Evolutionary conservation across 345 rosid genomes (phyloP).

Genomic region (Linum tenue): DNA sequence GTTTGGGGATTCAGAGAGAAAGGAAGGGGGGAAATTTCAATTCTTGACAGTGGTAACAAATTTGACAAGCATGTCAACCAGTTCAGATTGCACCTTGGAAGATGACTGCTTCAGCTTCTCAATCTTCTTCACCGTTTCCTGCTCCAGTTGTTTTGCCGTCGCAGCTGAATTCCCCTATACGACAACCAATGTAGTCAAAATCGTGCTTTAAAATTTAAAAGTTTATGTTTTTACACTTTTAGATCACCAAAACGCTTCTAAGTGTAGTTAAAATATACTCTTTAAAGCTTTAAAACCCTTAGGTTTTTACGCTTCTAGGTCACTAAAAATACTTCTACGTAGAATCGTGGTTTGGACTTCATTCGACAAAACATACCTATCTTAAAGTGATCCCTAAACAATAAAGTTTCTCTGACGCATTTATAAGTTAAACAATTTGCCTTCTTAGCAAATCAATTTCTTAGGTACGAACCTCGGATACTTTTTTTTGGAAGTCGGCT

Average conservation of each 20-base stretch:
- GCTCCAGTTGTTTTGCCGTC: background rate
- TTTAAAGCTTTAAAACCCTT: too few species aligned
- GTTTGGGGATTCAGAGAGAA: background rate
- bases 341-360: too few species aligned
- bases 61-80: slow-evolving; percentile 1
- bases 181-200: background rate
- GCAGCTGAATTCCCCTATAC: background rate
- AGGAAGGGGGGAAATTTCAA: too few species aligned
- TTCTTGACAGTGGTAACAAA: background rate
- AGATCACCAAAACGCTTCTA: background rate
- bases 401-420: too few species aligned
- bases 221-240: background rate
- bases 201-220: too few species aligned
- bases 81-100: background rate
- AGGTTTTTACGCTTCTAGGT: too few species aligned
- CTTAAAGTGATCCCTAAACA: too few species aligned
- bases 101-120: background rate
- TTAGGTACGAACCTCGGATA: background rate
- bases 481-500: slow-evolving; percentile 1
- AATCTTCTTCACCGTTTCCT: background rate
- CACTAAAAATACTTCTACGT: too few species aligned
- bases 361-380: too few species aligned
- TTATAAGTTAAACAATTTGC: too few species aligned
- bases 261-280: too few species aligned
- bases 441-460: background rate